Evolutionary conservation across 345 rosid species (phyloP).

Genomic region (Hibiscus trionum): DNA sequence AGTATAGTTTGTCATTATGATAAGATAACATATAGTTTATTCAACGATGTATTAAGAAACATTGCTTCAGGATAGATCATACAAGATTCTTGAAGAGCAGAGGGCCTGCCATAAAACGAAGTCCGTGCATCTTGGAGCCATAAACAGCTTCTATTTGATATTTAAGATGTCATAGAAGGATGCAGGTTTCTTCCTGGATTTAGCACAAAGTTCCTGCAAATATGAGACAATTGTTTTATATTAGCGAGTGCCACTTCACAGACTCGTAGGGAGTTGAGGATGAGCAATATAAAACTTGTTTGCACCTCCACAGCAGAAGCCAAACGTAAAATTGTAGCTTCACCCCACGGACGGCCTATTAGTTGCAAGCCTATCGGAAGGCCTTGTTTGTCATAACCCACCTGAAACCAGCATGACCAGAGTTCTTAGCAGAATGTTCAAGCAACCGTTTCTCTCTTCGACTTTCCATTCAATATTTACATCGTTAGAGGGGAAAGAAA

Average conservation of each 20-base stretch:
- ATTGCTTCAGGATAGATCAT: neutral
- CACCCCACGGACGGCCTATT: slow-evolving; percentile 81
- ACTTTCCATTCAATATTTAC: neutral
- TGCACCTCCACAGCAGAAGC: slow-evolving; percentile 72
- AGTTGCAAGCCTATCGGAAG: slow-evolving; percentile 82
- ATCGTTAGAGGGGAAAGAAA: neutral
- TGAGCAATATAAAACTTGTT: neutral
- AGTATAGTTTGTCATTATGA: neutral
- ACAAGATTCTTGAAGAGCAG: neutral
- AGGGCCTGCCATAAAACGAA: neutral
- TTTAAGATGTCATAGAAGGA: slow-evolving; percentile 52
- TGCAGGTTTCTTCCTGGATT: slow-evolving; percentile 55
- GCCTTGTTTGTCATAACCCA: slow-evolving; percentile 83
- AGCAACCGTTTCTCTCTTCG: too few species aligned
- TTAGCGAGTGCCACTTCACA: neutral
- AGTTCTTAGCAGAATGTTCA: neutral
- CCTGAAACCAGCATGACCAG: slow-evolving; percentile 24
- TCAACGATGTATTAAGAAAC: neutral
- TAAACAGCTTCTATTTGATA: slow-evolving; percentile 11
- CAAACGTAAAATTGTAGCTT: slow-evolving; percentile 61
- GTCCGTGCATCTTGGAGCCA: neutral
- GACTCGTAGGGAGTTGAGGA: neutral
- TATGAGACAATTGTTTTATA: neutral
- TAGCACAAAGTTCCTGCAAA: slow-evolving; percentile 49
- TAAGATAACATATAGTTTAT: neutral